Conservation (phyloP, 78 protist genomes). For the Capsaspora owczarzaki region DNA sequence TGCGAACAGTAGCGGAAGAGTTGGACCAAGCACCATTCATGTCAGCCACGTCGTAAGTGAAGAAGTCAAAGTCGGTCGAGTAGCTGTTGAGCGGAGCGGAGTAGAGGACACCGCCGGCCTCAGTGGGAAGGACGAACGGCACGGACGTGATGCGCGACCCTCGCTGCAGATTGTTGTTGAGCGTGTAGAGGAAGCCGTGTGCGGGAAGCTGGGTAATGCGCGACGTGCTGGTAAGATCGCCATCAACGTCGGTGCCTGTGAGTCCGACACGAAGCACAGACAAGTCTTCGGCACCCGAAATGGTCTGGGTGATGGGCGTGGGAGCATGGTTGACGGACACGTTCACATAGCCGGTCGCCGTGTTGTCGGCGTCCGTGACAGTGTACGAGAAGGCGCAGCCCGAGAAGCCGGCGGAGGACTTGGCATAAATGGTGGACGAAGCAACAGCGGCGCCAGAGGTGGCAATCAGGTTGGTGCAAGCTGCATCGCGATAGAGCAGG, state of each 20-base stretch:
- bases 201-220: not conserved
- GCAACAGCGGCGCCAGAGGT: not conserved
- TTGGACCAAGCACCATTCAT: not conserved
- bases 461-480: not conserved
- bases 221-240: not conserved
- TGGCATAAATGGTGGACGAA: not conserved
- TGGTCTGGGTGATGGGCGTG: not conserved
- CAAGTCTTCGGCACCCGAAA: not conserved
- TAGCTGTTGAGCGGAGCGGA: not conserved
- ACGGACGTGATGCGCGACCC: not conserved
- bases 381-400: not conserved
- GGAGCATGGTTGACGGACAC: not conserved
- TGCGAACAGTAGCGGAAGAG: not conserved
- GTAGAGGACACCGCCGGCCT: not conserved
- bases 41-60: not conserved
- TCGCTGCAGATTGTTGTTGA: not conserved
- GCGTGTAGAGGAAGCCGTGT: not conserved
- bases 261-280: not conserved
- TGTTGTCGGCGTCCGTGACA: not conserved
- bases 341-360: not conserved
- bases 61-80: not conserved
- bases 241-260: not conserved
- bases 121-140: not conserved
- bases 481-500: not conserved
- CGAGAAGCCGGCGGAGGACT: not conserved